Evolutionary conservation across 192 early-diverging fungal genomes (phyloP).

Genomic region (Mortierella alpina): DNA sequence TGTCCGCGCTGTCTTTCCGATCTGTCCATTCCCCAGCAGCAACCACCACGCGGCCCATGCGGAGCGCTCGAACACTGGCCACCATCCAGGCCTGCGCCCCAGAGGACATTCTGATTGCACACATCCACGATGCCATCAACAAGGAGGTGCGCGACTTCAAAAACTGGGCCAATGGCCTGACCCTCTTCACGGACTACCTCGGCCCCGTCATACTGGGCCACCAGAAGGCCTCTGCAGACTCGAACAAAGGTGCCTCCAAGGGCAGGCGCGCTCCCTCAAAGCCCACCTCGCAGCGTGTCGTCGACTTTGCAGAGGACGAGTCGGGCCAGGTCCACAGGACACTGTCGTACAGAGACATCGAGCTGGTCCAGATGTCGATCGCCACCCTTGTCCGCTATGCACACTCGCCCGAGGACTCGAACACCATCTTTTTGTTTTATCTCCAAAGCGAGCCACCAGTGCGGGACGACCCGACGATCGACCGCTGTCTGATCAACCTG

Average conservation of each 20-base stretch:
- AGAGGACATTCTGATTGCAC: background rate
- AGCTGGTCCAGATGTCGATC: conserved; percentile 9
- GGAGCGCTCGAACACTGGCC: background rate
- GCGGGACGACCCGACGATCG: conserved; percentile 25
- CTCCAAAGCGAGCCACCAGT: conserved; percentile 26
- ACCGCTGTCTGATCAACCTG: conserved; percentile 35
- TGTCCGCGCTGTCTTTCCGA: too few relatives aligned
- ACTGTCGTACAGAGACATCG: conserved; percentile 10
- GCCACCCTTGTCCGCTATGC: conserved; percentile 36
- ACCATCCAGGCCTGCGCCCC: conserved; percentile 8
- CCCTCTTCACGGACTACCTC: conserved; percentile 28
- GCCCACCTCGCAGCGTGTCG: background rate
- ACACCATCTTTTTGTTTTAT: conserved; percentile 36
- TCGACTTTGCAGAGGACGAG: conserved; percentile 5
- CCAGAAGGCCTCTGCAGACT: conserved; percentile 9
- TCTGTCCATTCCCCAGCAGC: too few relatives aligned
- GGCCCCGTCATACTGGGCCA: conserved; percentile 21
- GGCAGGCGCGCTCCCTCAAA: background rate
- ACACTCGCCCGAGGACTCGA: conserved; percentile 21
- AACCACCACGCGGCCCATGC: background rate
- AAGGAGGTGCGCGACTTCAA: conserved; percentile 20
- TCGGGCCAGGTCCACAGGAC: background rate
- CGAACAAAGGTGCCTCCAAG: background rate
- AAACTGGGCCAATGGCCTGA: conserved; percentile 31
- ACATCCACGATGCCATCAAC: conserved; percentile 23